Conservation (phyloP, 1,284 basidiomycete genomes). For the Tilletia indica region DNA sequence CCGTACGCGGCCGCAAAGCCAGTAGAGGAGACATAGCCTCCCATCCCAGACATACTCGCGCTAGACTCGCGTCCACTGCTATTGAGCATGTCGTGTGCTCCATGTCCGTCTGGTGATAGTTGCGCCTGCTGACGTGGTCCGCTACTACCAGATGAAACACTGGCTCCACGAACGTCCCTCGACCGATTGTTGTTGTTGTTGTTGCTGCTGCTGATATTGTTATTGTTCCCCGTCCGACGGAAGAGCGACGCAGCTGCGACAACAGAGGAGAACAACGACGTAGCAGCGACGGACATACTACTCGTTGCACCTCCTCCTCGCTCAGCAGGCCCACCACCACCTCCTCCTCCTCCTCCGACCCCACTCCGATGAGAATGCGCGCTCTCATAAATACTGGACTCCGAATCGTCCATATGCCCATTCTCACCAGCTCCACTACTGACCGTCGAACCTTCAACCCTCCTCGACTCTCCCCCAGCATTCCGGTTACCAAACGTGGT, state of each 20-base stretch:
- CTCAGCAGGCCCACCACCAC: slow-evolving; percentile 9
- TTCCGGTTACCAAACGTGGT: background rate
- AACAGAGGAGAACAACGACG: background rate
- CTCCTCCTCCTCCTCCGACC: background rate
- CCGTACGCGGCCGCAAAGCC: background rate
- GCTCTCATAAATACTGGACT: slow-evolving; percentile 12
- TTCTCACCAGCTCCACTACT: too few relatives aligned
- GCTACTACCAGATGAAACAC: background rate
- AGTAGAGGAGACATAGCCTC: too few relatives aligned
- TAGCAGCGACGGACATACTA: background rate
- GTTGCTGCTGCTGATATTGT: background rate
- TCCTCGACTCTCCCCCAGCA: too few relatives aligned
- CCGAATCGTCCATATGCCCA: background rate
- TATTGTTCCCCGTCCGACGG: background rate
- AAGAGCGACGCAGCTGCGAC: background rate
- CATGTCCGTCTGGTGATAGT: too few relatives aligned
- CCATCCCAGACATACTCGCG: too few relatives aligned
- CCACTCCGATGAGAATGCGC: slow-evolving; percentile 13
- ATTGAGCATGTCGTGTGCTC: too few relatives aligned
- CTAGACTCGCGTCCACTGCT: too few relatives aligned
- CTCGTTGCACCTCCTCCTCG: slow-evolving; percentile 10
- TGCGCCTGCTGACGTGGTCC: background rate
- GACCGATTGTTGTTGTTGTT: background rate
- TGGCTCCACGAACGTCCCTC: background rate
- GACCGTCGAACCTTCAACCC: too few relatives aligned